These are phyloP conservation scores for Tephrocybe sp. DNA, from an alignment of 768 basidiomycete genomes.

Conservation along the genomic window DNA sequence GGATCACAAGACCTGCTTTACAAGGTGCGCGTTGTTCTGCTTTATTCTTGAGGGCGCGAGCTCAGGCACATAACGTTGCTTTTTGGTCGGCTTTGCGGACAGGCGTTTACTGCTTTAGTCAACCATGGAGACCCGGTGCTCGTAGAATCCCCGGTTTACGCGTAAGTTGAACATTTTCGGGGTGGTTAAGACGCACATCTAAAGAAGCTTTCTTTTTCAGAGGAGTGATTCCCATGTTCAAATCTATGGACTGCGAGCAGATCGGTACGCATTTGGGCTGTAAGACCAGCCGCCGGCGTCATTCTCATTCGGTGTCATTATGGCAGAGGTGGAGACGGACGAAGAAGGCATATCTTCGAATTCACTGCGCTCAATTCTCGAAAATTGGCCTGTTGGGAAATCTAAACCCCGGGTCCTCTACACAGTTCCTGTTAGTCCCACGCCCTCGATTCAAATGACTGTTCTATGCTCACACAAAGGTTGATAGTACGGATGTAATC, in stretches of 20 bases:
- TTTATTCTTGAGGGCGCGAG: background rate
- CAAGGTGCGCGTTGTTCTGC: slow-evolving; percentile 54
- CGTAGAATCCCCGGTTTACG: slow-evolving; percentile 74
- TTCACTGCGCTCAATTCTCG: slow-evolving; percentile 54
- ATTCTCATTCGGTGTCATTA: background rate
- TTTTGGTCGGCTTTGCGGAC: slow-evolving; percentile 12
- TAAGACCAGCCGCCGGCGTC: background rate
- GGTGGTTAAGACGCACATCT: slow-evolving; percentile 11
- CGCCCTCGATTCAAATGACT: background rate
- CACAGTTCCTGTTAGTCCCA: slow-evolving; percentile 57
- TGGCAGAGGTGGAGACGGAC: slow-evolving; percentile 68
- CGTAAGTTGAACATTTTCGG: slow-evolving; percentile 34
- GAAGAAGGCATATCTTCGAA: slow-evolving; percentile 56
- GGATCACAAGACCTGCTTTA: slow-evolving; percentile 88
- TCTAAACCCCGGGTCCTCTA: slow-evolving; percentile 72
- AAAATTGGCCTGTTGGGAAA: slow-evolving; percentile 65
- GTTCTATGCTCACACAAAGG: background rate
- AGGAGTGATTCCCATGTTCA: slow-evolving; percentile 60
- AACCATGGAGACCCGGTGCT: slow-evolving; percentile 77
- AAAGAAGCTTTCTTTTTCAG: slow-evolving; percentile 27
- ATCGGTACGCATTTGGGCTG: slow-evolving; percentile 39
- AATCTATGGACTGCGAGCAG: slow-evolving; percentile 46
- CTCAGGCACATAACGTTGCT: slow-evolving; percentile 5
- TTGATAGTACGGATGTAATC: slow-evolving; percentile 75
- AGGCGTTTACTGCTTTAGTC: slow-evolving; percentile 47